phyloP scores from a whole-genome alignment of 805 yeast genomes.

The Cyberlindnera mississippiensis region DNA sequence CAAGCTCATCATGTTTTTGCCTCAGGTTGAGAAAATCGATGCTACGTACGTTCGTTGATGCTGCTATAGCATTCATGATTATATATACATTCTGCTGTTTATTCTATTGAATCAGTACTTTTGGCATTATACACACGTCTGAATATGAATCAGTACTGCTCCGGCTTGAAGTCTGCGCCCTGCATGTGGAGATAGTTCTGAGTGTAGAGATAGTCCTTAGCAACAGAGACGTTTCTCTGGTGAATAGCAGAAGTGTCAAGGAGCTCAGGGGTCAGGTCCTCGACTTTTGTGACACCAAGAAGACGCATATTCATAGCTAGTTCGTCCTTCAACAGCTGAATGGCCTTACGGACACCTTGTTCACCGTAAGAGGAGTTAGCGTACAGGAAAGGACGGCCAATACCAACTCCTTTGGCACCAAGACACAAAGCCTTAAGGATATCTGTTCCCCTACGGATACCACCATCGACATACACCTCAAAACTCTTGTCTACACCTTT shows the following conservation, averaged over 20 bases:
- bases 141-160: neutral
- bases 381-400: slow-evolving; percentile 64
- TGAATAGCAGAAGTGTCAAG: slow-evolving; percentile 52
- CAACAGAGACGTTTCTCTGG: slow-evolving; percentile 39
- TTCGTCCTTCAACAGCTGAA: slow-evolving; percentile 64
- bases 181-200: slow-evolving; percentile 54
- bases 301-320: slow-evolving; percentile 74
- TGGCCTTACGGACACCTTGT: slow-evolving; percentile 56
- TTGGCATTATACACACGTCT: too few species aligned
- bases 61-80: neutral
- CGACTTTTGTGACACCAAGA: slow-evolving; percentile 62
- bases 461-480: slow-evolving; percentile 64
- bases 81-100: too few species aligned
- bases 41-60: slow-evolving; percentile 62
- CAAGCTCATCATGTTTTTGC: slow-evolving; percentile 68
- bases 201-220: slow-evolving; percentile 53
- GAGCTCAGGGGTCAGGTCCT: slow-evolving; percentile 54
- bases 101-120: too few species aligned
- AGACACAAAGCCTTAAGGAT: slow-evolving; percentile 60
- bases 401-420: slow-evolving; percentile 69
- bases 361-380: slow-evolving; percentile 64
- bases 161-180: slow-evolving; percentile 43
- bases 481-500: slow-evolving; percentile 45
- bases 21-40: slow-evolving; percentile 77
- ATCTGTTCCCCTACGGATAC: slow-evolving; percentile 66